Evolutionary conservation across 192 early-diverging fungal genomes (phyloP), one percentile per base, ranked within the genome.

Genomic region (Phycomyces nitens): DNA sequence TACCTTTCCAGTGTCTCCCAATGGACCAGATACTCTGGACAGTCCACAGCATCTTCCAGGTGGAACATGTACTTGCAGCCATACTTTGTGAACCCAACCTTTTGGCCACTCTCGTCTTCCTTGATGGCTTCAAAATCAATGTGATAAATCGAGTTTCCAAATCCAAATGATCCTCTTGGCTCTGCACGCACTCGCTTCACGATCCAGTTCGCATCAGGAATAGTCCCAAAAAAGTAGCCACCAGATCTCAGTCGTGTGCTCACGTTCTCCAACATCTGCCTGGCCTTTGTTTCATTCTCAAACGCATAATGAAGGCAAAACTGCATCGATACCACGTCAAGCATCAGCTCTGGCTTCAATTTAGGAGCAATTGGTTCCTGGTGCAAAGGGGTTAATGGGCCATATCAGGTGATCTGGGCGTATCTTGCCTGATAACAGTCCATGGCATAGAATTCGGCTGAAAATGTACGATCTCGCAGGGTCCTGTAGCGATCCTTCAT

Each of bases 281-380:
- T 76, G 0, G 88, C 94, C 68, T 89, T 93, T 20, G 65, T 51
- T 74, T 98, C 95, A 3, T 84, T 80, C 60, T 94, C 91, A 65
- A 96, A 98, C 0, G 93, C 89, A 74, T 99, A 99, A 74, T 98
- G 97, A 51, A 98, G 71, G 65, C 94, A 96, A 71, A 99, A 99
- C 67, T 99, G 97, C 72, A 91, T 89, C 42, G 89, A 93, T n/a
- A 96, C 92, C 24, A 95, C 79, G 68, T 97, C 91, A 54, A 94
- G 91, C 18, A 64, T 59, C 34, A 75, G 62, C 40, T 86, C 71
- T 2, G 71, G 59, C 2, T 85, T 74, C 40, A 81, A 73, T 14
- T 80, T 51, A 0, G 82, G 83, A 27, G 82, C 83, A 60, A 86
- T 75, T 2, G 82, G 68, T 56, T 83, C 80, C 76, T 85, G 70